These are phyloP conservation scores for Proliferodiscus dingleyae DNA, from an alignment of 2,329 filamentous ascomycete genomes.

Conservation along the genomic window DNA sequence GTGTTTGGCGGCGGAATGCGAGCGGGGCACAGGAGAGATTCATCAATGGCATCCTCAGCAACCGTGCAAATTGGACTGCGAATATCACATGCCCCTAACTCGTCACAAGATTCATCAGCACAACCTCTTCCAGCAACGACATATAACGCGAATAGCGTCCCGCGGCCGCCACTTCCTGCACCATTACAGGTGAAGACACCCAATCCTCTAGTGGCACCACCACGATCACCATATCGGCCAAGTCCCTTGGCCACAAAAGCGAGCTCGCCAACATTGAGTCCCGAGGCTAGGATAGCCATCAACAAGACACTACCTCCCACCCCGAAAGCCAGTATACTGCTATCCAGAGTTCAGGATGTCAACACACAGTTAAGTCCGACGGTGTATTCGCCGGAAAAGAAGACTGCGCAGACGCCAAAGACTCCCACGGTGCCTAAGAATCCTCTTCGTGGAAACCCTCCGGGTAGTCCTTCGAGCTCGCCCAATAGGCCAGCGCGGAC, in stretches of 20 bases:
- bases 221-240: constrained; percentile 2
- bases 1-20: constrained; percentile 13
- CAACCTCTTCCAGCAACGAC: constrained; percentile 29
- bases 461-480: constrained; percentile 6
- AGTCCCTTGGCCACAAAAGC: not conserved
- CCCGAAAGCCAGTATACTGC: constrained; percentile 24
- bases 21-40: constrained; percentile 43
- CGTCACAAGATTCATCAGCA: constrained; percentile 8
- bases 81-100: constrained; percentile 47
- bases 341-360: not conserved
- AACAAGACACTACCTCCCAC: constrained; percentile 14
- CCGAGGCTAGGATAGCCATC: not conserved
- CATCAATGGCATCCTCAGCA: constrained; percentile 59
- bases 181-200: constrained; percentile 10
- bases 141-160: constrained; percentile 33
- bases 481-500: not conserved
- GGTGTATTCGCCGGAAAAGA: constrained; percentile 38
- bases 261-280: not conserved
- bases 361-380: constrained; percentile 39
- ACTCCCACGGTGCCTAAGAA: constrained; percentile 1
- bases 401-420: not conserved
- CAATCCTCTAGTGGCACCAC: not conserved
- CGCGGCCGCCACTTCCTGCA: constrained; percentile 23
- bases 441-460: constrained; percentile 6
- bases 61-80: constrained; percentile 69